Conservation (phyloP, 331 rosid species). For the Stylosanthes scabra region DNA sequence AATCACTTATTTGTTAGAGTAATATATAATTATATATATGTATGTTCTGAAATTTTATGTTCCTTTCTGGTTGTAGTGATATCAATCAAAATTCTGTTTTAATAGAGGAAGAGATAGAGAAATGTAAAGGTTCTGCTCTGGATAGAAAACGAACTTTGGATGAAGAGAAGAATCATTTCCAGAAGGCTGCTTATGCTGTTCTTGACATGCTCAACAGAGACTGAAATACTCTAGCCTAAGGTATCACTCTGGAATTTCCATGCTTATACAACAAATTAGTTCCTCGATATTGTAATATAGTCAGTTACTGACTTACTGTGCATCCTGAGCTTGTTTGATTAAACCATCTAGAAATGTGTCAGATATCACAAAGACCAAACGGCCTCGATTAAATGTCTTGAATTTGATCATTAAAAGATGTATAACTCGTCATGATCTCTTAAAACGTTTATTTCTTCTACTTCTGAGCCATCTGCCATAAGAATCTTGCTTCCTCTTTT, state of each 20-base stretch:
- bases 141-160: constrained; percentile 71
- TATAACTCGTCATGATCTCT: constrained; percentile 77
- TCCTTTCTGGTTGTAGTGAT: constrained; percentile 48
- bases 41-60: background rate
- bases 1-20: constrained; percentile 2
- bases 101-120: constrained; percentile 72
- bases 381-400: constrained; percentile 8
- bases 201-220: constrained; percentile 68
- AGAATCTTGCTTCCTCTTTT: constrained; percentile 70
- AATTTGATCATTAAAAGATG: constrained; percentile 53
- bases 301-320: background rate
- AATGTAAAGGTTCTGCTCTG: constrained; percentile 61
- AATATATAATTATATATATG: background rate
- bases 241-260: constrained; percentile 1
- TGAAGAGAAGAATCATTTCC: constrained; percentile 75
- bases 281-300: background rate
- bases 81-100: constrained; percentile 67
- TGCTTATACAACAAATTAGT: background rate
- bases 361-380: background rate
- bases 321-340: constrained; percentile 12
- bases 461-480: constrained; percentile 78
- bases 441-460: constrained; percentile 67
- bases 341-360: background rate
- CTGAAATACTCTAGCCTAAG: constrained; percentile 49
- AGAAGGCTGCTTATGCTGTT: constrained; percentile 83